A percentile compares a stretch with the other conserved stretches of the same genome.
Conservation (phyloP, 1,284 basidiomycete genomes). For the Trichosporon inkin region DNA sequence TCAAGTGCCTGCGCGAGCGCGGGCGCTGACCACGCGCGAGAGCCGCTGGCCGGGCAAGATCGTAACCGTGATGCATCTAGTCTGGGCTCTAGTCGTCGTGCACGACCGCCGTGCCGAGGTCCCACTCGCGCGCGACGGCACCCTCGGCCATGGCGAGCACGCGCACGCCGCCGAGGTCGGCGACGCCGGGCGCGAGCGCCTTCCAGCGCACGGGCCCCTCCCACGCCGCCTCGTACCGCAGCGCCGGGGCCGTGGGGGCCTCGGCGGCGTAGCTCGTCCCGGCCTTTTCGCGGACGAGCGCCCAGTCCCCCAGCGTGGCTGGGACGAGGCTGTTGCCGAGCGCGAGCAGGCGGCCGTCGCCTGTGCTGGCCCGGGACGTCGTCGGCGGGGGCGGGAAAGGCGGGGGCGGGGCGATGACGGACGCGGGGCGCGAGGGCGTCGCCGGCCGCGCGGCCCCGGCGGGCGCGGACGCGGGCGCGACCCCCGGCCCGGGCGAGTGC, state of each 20-base stretch:
- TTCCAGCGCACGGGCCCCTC: constrained; percentile 32
- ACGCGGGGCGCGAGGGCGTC: constrained; percentile 24
- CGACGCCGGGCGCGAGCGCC: constrained; percentile 34
- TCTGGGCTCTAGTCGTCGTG: constrained; percentile 30
- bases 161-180: constrained; percentile 38
- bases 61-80: neutral
- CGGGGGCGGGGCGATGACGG: constrained; percentile 13
- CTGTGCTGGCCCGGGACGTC: constrained; percentile 2
- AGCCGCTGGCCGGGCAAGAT: too few species aligned
- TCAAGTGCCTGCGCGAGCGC: neutral
- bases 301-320: constrained; percentile 15
- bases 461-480: neutral
- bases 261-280: constrained; percentile 34
- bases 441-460: neutral
- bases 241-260: constrained; percentile 13
- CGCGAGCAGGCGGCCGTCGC: constrained; percentile 18
- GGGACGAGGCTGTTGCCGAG: constrained; percentile 30
- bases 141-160: constrained; percentile 27
- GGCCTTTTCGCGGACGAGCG: constrained; percentile 24
- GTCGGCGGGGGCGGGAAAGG: constrained; percentile 4
- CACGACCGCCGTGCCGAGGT: constrained; percentile 21
- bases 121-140: constrained; percentile 34
- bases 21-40: too few species aligned
- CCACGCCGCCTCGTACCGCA: constrained; percentile 32
- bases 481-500: constrained; percentile 5